A percentile compares a stretch with the other conserved stretches of the same genome.
These are phyloP conservation scores for Trypanosoma rangeli DNA, from an alignment of 208 protist genomes.

Conservation along the genomic window DNA sequence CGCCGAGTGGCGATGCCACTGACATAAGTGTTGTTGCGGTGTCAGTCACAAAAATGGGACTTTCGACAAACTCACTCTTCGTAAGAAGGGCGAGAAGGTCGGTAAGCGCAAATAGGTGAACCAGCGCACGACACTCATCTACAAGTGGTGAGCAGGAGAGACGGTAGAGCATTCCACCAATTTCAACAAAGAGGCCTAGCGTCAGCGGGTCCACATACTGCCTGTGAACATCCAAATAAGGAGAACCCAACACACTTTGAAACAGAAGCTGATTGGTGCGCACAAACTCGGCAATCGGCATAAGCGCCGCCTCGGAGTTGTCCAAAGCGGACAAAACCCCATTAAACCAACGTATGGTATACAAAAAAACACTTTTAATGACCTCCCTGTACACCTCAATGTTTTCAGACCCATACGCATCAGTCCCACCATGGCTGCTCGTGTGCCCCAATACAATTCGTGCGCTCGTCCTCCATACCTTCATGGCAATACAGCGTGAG, in stretches of 20 bases:
- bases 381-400: slow-evolving; percentile 68
- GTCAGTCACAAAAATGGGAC: slow-evolving; percentile 19
- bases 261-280: slow-evolving; percentile 55
- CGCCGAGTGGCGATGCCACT: background rate
- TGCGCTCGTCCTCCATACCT: slow-evolving; percentile 56
- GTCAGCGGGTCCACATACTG: slow-evolving; percentile 35
- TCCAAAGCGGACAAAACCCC: slow-evolving; percentile 49
- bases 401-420: slow-evolving; percentile 22
- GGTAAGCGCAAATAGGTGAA: slow-evolving; percentile 55
- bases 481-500: slow-evolving; percentile 54
- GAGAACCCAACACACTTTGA: slow-evolving; percentile 51
- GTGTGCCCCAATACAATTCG: slow-evolving; percentile 59
- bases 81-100: slow-evolving; percentile 49
- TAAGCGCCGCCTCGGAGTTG: slow-evolving; percentile 44
- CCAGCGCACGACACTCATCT: slow-evolving; percentile 57
- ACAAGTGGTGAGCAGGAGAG: slow-evolving; percentile 54
- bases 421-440: slow-evolving; percentile 9
- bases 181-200: slow-evolving; percentile 58
- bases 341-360: slow-evolving; percentile 66
- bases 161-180: slow-evolving; percentile 54
- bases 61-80: slow-evolving; percentile 34
- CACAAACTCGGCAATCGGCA: slow-evolving; percentile 65
- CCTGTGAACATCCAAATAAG: slow-evolving; percentile 16
- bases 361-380: slow-evolving; percentile 56
- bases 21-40: background rate